phyloP scores from a whole-genome alignment of 2,329 filamentous ascomycete species.

The Pseudocercospora pini-densiflorae region DNA sequence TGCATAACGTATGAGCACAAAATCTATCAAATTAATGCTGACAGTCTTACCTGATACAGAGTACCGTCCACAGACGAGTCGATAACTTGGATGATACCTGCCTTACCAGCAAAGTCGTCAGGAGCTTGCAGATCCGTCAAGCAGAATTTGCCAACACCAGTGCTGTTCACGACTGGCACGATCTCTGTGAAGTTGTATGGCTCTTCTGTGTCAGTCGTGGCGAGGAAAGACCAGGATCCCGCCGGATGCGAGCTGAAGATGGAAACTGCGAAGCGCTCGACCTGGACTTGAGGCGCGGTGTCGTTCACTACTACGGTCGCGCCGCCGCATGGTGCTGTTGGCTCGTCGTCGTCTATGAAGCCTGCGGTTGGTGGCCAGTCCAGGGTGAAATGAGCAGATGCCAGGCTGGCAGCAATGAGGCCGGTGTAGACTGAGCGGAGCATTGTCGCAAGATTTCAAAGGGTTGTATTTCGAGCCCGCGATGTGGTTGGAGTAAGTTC shows the following conservation, averaged over 20 bases:
- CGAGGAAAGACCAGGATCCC: slow-evolving; percentile 35
- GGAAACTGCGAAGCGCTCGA: slow-evolving; percentile 35
- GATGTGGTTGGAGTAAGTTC: not conserved
- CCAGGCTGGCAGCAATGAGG: slow-evolving; percentile 35
- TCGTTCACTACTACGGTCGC: slow-evolving; percentile 31
- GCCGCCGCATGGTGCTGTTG: slow-evolving; percentile 36
- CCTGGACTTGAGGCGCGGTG: slow-evolving; percentile 32
- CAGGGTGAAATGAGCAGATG: slow-evolving; percentile 50
- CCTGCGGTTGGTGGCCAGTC: slow-evolving; percentile 43
- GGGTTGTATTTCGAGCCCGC: not conserved
- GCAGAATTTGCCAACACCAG: slow-evolving; percentile 37
- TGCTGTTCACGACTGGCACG: slow-evolving; percentile 32
- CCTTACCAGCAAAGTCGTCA: slow-evolving; percentile 33
- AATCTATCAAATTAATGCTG: not conserved
- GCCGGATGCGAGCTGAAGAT: slow-evolving; percentile 37
- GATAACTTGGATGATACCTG: slow-evolving; percentile 38
- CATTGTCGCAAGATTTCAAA: slow-evolving; percentile 26
- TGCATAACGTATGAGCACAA: slow-evolving; percentile 9
- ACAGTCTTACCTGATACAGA: slow-evolving; percentile 38
- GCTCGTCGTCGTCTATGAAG: slow-evolving; percentile 36
- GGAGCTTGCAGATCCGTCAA: slow-evolving; percentile 33
- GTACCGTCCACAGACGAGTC: slow-evolving; percentile 35
- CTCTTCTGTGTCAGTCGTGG: slow-evolving; percentile 33
- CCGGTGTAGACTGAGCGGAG: slow-evolving; percentile 32
- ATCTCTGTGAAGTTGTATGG: slow-evolving; percentile 39